Percentiles rank a stretch among this genome's conserved stretches.
Conservation (phyloP, 2,329 filamentous ascomycete species). For the Alternaria burnsii region DNA sequence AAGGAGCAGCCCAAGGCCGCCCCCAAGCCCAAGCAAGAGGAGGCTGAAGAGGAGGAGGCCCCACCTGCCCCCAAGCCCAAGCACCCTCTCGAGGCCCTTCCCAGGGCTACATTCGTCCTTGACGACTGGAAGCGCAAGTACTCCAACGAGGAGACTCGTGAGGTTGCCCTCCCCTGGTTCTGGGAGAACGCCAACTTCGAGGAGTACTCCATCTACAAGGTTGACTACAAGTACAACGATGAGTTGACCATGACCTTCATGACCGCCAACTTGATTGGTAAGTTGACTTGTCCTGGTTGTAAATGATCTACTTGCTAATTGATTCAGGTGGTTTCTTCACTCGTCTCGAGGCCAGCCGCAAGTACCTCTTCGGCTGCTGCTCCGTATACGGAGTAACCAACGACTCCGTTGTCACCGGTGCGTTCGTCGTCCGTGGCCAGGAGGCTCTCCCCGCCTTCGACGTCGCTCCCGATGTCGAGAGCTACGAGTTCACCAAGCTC, state of each 20-base stretch:
- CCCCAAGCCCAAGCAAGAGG: conserved; percentile 62
- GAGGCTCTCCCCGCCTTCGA: conserved; percentile 88
- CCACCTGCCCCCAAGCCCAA: conserved; percentile 83
- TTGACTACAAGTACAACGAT: conserved; percentile 99
- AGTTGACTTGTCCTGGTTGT: conserved; percentile 28
- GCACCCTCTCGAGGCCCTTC: conserved; percentile 90
- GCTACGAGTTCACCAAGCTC: conserved; percentile 96
- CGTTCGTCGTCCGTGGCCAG: conserved; percentile 93
- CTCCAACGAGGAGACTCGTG: conserved; percentile 90
- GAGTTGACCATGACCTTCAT: conserved; percentile 98
- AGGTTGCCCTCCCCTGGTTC: conserved; percentile 92
- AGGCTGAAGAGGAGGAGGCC: conserved; percentile 69
- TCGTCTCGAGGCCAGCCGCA: conserved; percentile 96
- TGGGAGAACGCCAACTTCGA: conserved; percentile 95
- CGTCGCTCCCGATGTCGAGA: conserved; percentile 96
- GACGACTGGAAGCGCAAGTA: conserved; percentile 99
- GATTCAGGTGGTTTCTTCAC: conserved; percentile 83
- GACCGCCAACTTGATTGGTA: conserved; percentile 95
- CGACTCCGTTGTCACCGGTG: conserved; percentile 89
- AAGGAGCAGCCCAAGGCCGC: conserved; percentile 69
- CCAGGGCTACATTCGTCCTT: conserved; percentile 79
- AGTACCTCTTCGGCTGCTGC: conserved; percentile 92
- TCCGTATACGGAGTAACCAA: conserved; percentile 91
- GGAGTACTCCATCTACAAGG: conserved; percentile 94
- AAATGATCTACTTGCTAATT: conserved; percentile 21